phyloP scores from a whole-genome alignment of 2,329 filamentous ascomycete genomes.

The Fusarium decemcellulare region DNA sequence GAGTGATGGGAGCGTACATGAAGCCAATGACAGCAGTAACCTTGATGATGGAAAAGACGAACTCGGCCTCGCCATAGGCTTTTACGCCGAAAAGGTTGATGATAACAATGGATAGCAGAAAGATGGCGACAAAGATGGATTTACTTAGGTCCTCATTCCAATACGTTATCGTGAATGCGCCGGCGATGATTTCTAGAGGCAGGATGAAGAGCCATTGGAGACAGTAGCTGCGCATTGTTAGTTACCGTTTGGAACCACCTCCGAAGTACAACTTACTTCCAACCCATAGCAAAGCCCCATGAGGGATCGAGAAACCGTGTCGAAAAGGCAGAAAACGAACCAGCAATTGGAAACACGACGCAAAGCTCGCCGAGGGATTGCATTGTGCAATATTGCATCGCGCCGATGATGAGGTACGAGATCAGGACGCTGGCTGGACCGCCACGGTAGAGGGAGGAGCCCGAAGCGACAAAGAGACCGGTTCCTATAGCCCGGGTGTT shows the following conservation, averaged over 20 bases:
- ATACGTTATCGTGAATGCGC: slow-evolving; percentile 85
- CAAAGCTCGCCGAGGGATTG: slow-evolving; percentile 94
- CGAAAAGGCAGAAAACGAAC: slow-evolving; percentile 94
- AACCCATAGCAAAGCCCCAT: slow-evolving; percentile 96
- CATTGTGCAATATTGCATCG: slow-evolving; percentile 93
- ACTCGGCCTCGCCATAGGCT: slow-evolving; percentile 91
- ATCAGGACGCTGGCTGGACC: slow-evolving; percentile 85
- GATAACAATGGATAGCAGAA: slow-evolving; percentile 79
- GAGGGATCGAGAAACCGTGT: slow-evolving; percentile 94
- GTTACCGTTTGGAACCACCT: background rate
- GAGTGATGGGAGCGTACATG: slow-evolving; percentile 71
- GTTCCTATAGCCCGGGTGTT: slow-evolving; percentile 66
- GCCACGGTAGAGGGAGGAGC: slow-evolving; percentile 78
- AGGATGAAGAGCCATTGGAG: slow-evolving; percentile 89
- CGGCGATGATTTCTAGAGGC: slow-evolving; percentile 89
- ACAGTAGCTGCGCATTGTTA: slow-evolving; percentile 72
- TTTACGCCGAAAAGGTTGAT: slow-evolving; percentile 93
- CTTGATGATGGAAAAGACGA: slow-evolving; percentile 89
- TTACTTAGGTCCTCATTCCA: slow-evolving; percentile 78
- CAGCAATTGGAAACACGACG: slow-evolving; percentile 90
- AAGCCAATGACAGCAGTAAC: slow-evolving; percentile 89
- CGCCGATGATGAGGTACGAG: slow-evolving; percentile 81
- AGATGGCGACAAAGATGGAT: slow-evolving; percentile 86
- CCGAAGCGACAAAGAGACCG: slow-evolving; percentile 89
- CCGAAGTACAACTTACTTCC: slow-evolving; percentile 74